Base-by-base conservation (phyloP, 208 protist species). In the Kentomonas sorsogonicus region DNA sequence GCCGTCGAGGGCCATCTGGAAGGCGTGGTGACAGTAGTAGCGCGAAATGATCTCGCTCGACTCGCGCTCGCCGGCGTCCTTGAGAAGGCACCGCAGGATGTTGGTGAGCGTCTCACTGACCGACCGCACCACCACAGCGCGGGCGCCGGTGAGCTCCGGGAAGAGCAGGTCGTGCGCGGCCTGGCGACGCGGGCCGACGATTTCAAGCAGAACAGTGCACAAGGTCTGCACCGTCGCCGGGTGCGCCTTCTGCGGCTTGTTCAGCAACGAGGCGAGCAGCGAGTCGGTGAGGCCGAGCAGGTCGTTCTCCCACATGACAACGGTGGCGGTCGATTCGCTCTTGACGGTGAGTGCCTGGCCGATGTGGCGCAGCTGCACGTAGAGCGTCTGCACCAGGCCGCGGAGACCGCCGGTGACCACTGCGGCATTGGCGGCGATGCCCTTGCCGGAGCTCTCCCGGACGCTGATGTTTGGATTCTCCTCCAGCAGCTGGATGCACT, bases 1-100 rank as follows among this genome's bases (percentile, higher is more conserved):
- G 57, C 87, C 83, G 20, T 66, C 26, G 22, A 91, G 70, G n/a
- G 67, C 87, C 59, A 79, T 71, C 69, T 94, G 87, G 67, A 90
- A 94, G 23, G 76, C 83, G 16, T 83, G 47, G 61, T 83, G 72
- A n/a, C n/a, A n/a, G n/a, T n/a, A n/a, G n/a, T n/a, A n/a, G n/a
- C n/a, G n/a, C n/a, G n/a, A n/a, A n/a, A n/a, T n/a, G n/a, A n/a
- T n/a, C n/a, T n/a, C n/a, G n/a, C n/a, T n/a, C n/a, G n/a, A n/a
- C n/a, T n/a, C n/a, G 5, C 39, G 40, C 16, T 70, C 66, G 9
- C 72, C 68, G 53, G 68, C 58, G 40, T 73, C 63, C 44, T 74
- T 39, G 43, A 60, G 46, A 33, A 66, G 41, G 53, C 74, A 51
- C 63, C 75, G 68, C 23, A 94, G 54, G 11, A 69, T 57, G 23